phyloP scores from a whole-genome alignment of 768 basidiomycete genomes.

The Lactarius sp. region DNA sequence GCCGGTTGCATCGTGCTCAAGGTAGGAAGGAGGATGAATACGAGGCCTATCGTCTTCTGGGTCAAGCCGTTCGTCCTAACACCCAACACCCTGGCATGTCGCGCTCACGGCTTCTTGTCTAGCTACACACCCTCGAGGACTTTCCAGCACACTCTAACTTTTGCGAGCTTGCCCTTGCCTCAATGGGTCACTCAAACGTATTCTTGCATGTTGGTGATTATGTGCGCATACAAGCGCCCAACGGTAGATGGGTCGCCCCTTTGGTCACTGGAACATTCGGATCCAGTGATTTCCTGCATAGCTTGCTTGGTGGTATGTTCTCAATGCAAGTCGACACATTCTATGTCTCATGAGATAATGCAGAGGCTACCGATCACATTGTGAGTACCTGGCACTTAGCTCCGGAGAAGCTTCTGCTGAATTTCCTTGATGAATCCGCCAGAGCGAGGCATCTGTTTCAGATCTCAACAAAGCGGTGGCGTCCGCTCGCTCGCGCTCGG shows the following conservation, averaged over 20 bases:
- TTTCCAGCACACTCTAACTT: slow-evolving; percentile 89
- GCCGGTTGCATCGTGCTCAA: slow-evolving; percentile 54
- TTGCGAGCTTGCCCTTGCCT: slow-evolving; percentile 75
- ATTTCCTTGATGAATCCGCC: background rate
- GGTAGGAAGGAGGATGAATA: slow-evolving; percentile 65
- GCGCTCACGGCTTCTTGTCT: background rate
- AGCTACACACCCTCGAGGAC: slow-evolving; percentile 82
- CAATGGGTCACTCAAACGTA: slow-evolving; percentile 68
- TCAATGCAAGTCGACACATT: background rate
- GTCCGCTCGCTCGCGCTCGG: slow-evolving; percentile 51
- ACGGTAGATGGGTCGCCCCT: slow-evolving; percentile 72
- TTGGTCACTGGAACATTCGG: slow-evolving; percentile 84
- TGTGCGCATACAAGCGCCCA: slow-evolving; percentile 66
- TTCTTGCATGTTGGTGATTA: slow-evolving; percentile 86
- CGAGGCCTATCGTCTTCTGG: slow-evolving; percentile 77
- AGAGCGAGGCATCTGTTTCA: slow-evolving; percentile 66
- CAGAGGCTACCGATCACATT: slow-evolving; percentile 62
- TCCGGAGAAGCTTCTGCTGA: background rate
- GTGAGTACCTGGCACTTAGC: slow-evolving; percentile 33
- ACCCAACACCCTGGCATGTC: background rate
- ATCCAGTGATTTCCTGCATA: slow-evolving; percentile 73
- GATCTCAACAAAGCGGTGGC: slow-evolving; percentile 79
- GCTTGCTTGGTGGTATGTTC: slow-evolving; percentile 62
- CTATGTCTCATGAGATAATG: background rate
- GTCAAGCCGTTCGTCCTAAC: slow-evolving; percentile 44